Evolutionary conservation across 2,329 filamentous ascomycete genomes (phyloP), one percentile per base, ranked within the genome.

Genomic region (Xylariaceae sp.): DNA sequence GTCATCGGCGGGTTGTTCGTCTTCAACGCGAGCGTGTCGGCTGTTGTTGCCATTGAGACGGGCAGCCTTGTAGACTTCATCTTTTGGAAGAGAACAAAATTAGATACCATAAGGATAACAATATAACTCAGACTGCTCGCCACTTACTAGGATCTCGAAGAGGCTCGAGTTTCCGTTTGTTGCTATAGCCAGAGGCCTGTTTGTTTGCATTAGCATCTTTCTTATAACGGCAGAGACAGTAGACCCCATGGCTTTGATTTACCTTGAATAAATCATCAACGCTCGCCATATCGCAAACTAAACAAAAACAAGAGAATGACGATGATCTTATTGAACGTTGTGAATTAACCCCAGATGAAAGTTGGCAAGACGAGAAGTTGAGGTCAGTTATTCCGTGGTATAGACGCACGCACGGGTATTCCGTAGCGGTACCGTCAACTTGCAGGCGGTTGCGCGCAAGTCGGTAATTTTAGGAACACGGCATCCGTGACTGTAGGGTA

Each of bases 111-210:
- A 30, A 30, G 58, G 52, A 60, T 50, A 6, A 10, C 34, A 49
- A 41, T 3, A 41, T 10, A 13, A 41, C 2, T 41, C 35, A 45
- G 44, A 49, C n/a, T 18, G 39, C 23, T 11, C 41, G 11, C 34
- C n/a, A 74, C 82, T 65, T 71, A 88, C 85, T 85, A 62, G 85
- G 84, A 72, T 88, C 83, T 68, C 78, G 78, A 61, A 84, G 73
- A 15, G 82, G 77, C 61, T 87, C 84, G 56, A 86, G 75, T 73
- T 87, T 88, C 67, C 85, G 81, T 72, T 88, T 88, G 75, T 78
- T 81, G 57, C 78, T 72, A 35, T 77, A 70, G 60, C 80, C 78
- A 76, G 65, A 60, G 23, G 60, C 57, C 57, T 74, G 30, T 51
- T 57, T 74, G 30, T 51, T 55, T 50, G 60, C 63, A 63, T 59